Evolutionary conservation across 495 filamentous ascomycete species (phyloP), one percentile per base, ranked within the genome.

Genomic region (Penicillium egyptiacum): DNA sequence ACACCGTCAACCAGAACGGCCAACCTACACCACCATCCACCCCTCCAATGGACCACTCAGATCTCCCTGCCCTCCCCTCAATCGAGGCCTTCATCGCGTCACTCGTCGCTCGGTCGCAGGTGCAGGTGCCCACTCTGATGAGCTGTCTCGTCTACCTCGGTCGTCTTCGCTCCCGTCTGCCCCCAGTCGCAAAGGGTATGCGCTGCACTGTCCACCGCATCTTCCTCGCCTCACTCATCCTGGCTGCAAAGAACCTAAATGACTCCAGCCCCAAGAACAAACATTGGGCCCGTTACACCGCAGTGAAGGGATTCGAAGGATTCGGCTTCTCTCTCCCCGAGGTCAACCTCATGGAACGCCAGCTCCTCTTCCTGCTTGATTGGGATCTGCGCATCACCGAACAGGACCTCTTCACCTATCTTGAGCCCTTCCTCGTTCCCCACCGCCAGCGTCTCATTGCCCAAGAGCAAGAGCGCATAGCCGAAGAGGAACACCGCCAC

Each of bases 241-340:
- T 91, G 28, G 85, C 88, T 9, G 87, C 88, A 9, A 91, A 91
- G 80, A 89, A 91, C 66, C 71, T 91, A 45, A 91, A 91, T 64
- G 88, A 91, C 77, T 96, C 92, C 47, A 96, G 91, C 25, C 94
- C 95, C 50, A 98, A 98, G 87, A 98, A 98, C 83, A 98, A 97
- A 85, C 94, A 98, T 79, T 98, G 94, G 94, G 92, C 94, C 26
- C 85, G 82, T 56, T 98, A 98, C 79, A 93, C 88, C 50, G 73
- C 75, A 40, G 86, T 94, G 55, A 83, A 86, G 62, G 87, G 86
- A 46, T 88, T 76, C 68, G 88, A 89, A 45, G 83, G 77, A 53
- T 98, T 98, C 70, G 88, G 92, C 59, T 98, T 98, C 80, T 92
- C 86, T 46, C 79, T 92, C 44, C 92, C 91, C 19, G 93, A 98